Base-by-base conservation (phyloP, 2,329 filamentous ascomycete species). In the Fusarium camptoceras region DNA sequence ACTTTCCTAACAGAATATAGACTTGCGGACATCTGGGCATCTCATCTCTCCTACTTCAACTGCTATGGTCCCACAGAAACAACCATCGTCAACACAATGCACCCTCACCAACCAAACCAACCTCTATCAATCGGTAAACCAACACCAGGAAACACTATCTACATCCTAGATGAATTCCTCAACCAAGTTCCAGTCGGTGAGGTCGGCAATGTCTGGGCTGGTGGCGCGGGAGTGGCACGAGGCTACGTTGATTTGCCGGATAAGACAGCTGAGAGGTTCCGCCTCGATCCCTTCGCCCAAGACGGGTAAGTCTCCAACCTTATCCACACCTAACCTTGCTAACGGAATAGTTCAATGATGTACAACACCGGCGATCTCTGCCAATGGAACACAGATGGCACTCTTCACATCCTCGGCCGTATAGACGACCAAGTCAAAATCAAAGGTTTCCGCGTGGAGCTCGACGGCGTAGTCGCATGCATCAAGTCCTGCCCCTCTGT, bases 351-450 rank as follows among this genome's bases (percentile, higher is more conserved):
- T 3, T 70, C 68, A 11, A 80, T 79, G 66, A 88, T 89, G 86
- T 89, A 88, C 77, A 87, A 87, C 70, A 89, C 87, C 1, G 87
- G 87, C 4, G 87, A 90, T 67, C 79, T 89, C 10, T 86, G 84
- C 25, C 79, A 81, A 20, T 89, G 86, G 87, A 81, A 81, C 28
- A 69, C 80, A 0, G 82, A 87, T 59, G 87, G 87, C 8, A 81
- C 81, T 22, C 78, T 90, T 18, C 81, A 87, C n/a, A 86, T 85
- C 11, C 81, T 87, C 15, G 87, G 88, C 2, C 82, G 87, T 18
- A 81, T 81, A 14, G 88, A 90, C 60, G 87, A 89, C 63, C 87
- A 89, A 71, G 85, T 89, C 60, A 89, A 89, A 75, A 83, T 89
- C 70, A 87, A 88, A 76, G 82, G 87, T 2, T 89, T 89, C 74